Base-by-base conservation (phyloP, 768 basidiomycete species). In the Amanita pseudoporphyria region DNA sequence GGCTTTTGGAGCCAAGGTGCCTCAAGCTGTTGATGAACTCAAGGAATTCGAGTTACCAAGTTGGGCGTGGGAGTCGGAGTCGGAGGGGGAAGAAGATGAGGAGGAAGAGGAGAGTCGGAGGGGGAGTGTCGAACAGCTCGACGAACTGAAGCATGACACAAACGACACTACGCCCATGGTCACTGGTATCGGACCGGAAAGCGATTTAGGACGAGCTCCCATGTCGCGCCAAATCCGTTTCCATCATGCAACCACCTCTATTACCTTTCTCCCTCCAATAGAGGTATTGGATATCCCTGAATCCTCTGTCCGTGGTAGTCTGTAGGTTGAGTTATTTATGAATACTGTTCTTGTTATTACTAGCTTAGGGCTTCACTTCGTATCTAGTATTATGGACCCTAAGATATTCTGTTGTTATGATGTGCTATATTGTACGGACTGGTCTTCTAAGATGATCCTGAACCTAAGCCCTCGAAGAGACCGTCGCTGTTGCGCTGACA, bases 1-100 rank as follows among this genome's bases (percentile, higher is more conserved):
- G 13, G 78, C 82, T 7, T 87, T 84, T 57, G 84, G 84, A 0
- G 66, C 69, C 37, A 72, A 77, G 53, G 66, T 83, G n/a, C 77
- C 77, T 5, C 56, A 59, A 1, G 72, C 69, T 31, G 52, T 79
- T 32, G 71, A 73, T 52, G 70, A 74, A 47, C 52, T 65, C 26
- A 67, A 63, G 53, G 81, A 84, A 37, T 86, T 76, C 56, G 70
- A 74, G 55, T 62, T 81, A 32, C 84, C 84, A 0, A 53, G 62
- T 16, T 83, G 79, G 80, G 57, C 81, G 54, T 45, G 47, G 22
- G n/a, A n/a, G n/a, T n/a, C n/a, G n/a, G n/a, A n/a, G n/a, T n/a
- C n/a, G n/a, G n/a, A n/a, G n/a, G 47, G 53, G 26, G 56, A 55
- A 9, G 45, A 47, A 7, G 33, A 36, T 18, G 58, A 58, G 14